Base-by-base conservation (phyloP, 2,329 filamentous ascomycete species). In the Penicillium fuscoglaucum region DNA sequence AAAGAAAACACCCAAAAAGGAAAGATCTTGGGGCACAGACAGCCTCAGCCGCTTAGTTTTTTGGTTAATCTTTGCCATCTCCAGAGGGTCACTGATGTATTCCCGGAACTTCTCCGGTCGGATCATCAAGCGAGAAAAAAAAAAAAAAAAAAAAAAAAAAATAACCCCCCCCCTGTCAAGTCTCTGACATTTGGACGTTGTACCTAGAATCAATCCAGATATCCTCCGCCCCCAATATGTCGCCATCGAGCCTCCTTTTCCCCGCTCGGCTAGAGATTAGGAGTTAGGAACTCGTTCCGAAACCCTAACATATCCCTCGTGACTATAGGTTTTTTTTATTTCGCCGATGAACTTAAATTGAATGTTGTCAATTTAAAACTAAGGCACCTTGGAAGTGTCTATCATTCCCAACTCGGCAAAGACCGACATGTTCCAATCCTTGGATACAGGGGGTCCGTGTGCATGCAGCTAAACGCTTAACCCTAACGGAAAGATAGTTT, bases 11-110 rank as follows among this genome's bases (percentile, higher is more conserved):
- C n/a, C 17, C 33, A 28, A 37, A 37, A 13, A 40, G 10, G 13
- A 29, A 50, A 33, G n/a, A 37, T 29, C 26, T 13, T 45, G 24
- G 19, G 15, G 54, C 54, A 52, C 47, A 46, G 54, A 52, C 53
- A 43, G 31, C 52, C 41, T 52, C 47, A 51, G 53, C 53, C 46
- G 40, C 39, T 44, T 43, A 59, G 57, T 35, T 57, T 57, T 55
- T 58, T 59, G 54, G 33, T n/a, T 37, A 33, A 33, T 31, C 53
- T 39, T 19, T 43, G 24, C 46, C 46, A 49, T 21, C 15, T 39
- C 28, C 28, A 8, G 31, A 13, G 12, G 12, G 5, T 31, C 31
- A 43, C 39, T 29, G 51, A 39, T 39, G 3, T 40, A 31, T 17
- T 19, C 15, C 9, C 46, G 53, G 53, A 37, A 51, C 29, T 41